A percentile compares a stretch with the other conserved stretches of the same genome.
phyloP scores from a whole-genome alignment of 140 eudicot genomes.

The Artemisia princeps region DNA sequence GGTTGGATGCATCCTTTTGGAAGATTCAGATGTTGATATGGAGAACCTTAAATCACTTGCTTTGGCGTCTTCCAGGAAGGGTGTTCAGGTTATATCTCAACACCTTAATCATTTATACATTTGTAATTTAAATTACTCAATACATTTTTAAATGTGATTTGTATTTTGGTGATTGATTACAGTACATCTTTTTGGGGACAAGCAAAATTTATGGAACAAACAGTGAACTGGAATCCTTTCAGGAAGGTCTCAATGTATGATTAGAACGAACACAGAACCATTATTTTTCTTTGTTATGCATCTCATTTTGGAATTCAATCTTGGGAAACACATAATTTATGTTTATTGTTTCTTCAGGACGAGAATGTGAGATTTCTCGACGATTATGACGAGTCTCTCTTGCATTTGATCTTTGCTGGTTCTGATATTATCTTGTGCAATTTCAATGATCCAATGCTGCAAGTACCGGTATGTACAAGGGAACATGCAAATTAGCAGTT shows the following conservation, averaged over 20 bases:
- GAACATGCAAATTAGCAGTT: not conserved
- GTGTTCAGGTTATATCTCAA: slow-evolving; percentile 47
- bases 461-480: slow-evolving; percentile 36
- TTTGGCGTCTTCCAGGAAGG: slow-evolving; percentile 39
- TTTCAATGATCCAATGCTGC: slow-evolving; percentile 44
- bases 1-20: slow-evolving; percentile 50
- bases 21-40: slow-evolving; percentile 38
- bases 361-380: slow-evolving; percentile 39
- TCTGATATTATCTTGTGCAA: slow-evolving; percentile 51
- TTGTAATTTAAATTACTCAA: not conserved
- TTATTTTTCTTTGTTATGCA: not conserved
- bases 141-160: slow-evolving; percentile 8
- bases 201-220: slow-evolving; percentile 24
- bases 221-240: slow-evolving; percentile 30
- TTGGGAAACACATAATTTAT: not conserved
- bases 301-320: not conserved
- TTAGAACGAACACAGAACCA: not conserved
- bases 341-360: slow-evolving; percentile 31
- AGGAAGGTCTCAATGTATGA: slow-evolving; percentile 41
- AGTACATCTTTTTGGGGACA: slow-evolving; percentile 43
- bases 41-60: slow-evolving; percentile 41
- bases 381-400: slow-evolving; percentile 44
- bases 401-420: slow-evolving; percentile 50
- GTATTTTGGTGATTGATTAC: slow-evolving; percentile 18
- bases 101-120: not conserved